A percentile compares a stretch with the other conserved stretches of the same genome.
phyloP scores from a whole-genome alignment of 768 basidiomycete genomes.

The Phaeotremella fagi region DNA sequence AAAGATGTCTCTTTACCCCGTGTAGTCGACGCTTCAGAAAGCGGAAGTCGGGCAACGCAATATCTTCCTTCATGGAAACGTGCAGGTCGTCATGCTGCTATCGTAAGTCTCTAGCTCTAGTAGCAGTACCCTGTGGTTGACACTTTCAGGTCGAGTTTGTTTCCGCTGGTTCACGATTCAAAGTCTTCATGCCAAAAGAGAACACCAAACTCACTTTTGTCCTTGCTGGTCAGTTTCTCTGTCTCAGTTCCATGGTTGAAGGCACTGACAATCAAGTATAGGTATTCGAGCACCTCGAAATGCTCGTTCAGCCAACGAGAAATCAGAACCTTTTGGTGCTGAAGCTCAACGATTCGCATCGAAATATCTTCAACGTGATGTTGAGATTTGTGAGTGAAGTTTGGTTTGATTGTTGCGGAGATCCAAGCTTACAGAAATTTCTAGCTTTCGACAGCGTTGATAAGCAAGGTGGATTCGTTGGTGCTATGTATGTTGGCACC shows the following conservation, averaged over 20 bases:
- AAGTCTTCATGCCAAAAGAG: conserved; percentile 84
- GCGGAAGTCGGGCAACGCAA: conserved; percentile 67
- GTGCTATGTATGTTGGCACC: conserved; percentile 73
- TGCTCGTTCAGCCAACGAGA: conserved; percentile 70
- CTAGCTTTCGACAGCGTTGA: conserved; percentile 73
- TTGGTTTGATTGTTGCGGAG: background rate
- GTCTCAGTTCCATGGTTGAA: background rate
- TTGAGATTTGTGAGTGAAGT: conserved; percentile 63
- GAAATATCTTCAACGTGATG: conserved; percentile 87
- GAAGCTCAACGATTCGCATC: conserved; percentile 79
- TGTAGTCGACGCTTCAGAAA: conserved; percentile 89
- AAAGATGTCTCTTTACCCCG: conserved; percentile 76
- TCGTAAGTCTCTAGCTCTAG: conserved; percentile 45
- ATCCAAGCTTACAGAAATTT: background rate
- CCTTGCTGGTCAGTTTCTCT: conserved; percentile 61
- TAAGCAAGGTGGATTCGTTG: conserved; percentile 94
- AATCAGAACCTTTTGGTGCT: conserved; percentile 78
- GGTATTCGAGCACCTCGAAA: conserved; percentile 87
- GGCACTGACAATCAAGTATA: conserved; percentile 34
- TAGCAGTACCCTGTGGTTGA: background rate
- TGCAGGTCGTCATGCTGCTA: conserved; percentile 69
- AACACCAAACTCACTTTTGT: conserved; percentile 91
- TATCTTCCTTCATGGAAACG: conserved; percentile 92
- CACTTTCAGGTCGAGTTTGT: conserved; percentile 70
- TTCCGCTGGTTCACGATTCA: conserved; percentile 90